Evolutionary conservation across 2,329 filamentous ascomycete genomes (phyloP).

Genomic region (Venturia oleaginea): DNA sequence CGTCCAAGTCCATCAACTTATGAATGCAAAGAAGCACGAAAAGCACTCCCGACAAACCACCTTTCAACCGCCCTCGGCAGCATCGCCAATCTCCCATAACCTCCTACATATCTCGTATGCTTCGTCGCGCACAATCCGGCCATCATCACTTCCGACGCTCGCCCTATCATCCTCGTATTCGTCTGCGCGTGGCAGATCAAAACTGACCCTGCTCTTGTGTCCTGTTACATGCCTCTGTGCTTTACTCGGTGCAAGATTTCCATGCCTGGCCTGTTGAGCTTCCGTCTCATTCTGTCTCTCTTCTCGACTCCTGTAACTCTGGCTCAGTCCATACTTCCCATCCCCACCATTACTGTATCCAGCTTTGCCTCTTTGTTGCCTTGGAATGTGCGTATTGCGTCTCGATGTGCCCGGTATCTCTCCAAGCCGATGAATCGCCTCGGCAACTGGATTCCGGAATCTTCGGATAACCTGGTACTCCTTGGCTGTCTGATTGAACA

Average conservation of each 20-base stretch:
- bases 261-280: not conserved
- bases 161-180: constrained; percentile 4
- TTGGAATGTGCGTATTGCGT: constrained; percentile 19
- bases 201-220: constrained; percentile 13
- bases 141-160: not conserved
- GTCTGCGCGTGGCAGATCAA: constrained; percentile 13
- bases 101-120: constrained; percentile 15
- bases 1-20: not conserved
- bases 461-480: constrained; percentile 67
- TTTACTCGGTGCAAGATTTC: not conserved
- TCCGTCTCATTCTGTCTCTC: not conserved
- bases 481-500: constrained; percentile 59
- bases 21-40: not conserved
- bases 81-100: constrained; percentile 15
- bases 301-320: constrained; percentile 5
- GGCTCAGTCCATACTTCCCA: not conserved
- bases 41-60: not conserved
- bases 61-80: not conserved
- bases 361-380: not conserved
- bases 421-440: constrained; percentile 48
- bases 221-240: not conserved
- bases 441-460: constrained; percentile 60
- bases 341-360: not conserved
- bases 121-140: constrained; percentile 8
- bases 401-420: constrained; percentile 38